phyloP scores from a whole-genome alignment of 768 basidiomycete genomes.

The Termitomyces sp. region DNA sequence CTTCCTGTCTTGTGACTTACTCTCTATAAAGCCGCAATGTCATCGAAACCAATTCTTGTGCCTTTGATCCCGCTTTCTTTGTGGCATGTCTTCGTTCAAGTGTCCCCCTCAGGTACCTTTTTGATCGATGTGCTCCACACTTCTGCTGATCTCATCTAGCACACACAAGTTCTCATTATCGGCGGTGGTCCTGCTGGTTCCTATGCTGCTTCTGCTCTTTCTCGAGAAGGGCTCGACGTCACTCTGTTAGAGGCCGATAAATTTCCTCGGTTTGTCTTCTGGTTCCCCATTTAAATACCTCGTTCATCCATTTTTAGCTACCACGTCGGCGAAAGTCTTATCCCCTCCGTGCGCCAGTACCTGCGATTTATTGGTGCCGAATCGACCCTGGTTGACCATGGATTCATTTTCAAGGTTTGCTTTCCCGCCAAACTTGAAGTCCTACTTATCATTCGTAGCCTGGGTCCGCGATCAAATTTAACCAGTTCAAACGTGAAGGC shows the following conservation, averaged over 20 bases:
- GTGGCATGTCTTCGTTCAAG: slow-evolving; percentile 4
- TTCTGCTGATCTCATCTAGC: slow-evolving; percentile 20
- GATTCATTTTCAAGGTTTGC: slow-evolving; percentile 47
- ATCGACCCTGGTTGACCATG: slow-evolving; percentile 41
- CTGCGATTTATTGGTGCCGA: slow-evolving; percentile 55
- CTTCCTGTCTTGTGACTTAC: slow-evolving; percentile 8
- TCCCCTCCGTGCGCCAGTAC: slow-evolving; percentile 57
- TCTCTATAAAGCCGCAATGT: slow-evolving; percentile 11
- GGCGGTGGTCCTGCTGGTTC: slow-evolving; percentile 55
- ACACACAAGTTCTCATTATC: slow-evolving; percentile 39
- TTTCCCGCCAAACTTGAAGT: background rate
- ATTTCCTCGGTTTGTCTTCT: slow-evolving; percentile 40
- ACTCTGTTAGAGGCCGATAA: slow-evolving; percentile 48
- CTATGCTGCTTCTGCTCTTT: slow-evolving; percentile 51
- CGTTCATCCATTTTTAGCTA: slow-evolving; percentile 30
- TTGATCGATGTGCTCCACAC: background rate
- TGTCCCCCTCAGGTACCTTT: slow-evolving; percentile 12
- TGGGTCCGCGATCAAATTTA: slow-evolving; percentile 60
- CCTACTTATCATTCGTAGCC: slow-evolving; percentile 29
- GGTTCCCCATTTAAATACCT: background rate
- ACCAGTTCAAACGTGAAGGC: slow-evolving; percentile 60
- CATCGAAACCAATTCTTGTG: background rate
- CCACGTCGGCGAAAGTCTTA: slow-evolving; percentile 56
- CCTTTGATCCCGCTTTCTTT: background rate
- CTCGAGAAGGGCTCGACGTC: slow-evolving; percentile 50